A percentile compares a stretch with the other conserved stretches of the same genome.
phyloP scores from a whole-genome alignment of 352 stramenopile genomes.

The Thalassiosira delicatula region DNA sequence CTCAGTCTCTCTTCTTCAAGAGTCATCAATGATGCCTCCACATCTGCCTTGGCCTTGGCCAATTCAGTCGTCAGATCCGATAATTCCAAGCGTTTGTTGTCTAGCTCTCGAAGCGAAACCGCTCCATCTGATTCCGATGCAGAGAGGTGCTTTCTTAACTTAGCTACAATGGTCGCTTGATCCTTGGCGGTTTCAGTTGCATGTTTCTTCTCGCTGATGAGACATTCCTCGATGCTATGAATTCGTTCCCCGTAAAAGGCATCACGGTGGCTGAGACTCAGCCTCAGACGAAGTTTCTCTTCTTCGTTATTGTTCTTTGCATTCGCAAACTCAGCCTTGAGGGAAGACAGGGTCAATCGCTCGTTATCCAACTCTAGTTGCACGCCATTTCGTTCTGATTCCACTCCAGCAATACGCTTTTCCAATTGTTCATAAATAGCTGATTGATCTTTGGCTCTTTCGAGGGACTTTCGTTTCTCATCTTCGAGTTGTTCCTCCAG shows the following conservation, averaged over 20 bases:
- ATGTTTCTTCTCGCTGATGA: background rate
- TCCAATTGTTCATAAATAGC: conserved; percentile 18
- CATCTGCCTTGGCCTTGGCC: conserved; percentile 1
- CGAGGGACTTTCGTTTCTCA: background rate
- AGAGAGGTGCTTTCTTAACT: conserved; percentile 2
- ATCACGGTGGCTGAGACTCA: conserved; percentile 15
- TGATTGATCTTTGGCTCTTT: conserved; percentile 21
- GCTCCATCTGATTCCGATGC: conserved; percentile 29
- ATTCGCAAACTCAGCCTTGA: conserved; percentile 18
- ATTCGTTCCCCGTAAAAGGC: background rate
- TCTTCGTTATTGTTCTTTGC: conserved; percentile 22
- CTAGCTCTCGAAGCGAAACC: conserved; percentile 19
- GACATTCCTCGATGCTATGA: conserved; percentile 1
- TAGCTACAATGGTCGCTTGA: background rate
- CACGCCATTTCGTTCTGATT: background rate
- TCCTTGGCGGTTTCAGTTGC: background rate
- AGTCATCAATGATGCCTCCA: background rate
- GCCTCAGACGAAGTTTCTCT: background rate
- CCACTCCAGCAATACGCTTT: conserved; percentile 7
- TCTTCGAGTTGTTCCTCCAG: conserved; percentile 3
- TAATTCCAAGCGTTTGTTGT: background rate
- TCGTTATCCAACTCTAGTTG: background rate
- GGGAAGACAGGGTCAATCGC: background rate
- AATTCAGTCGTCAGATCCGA: background rate
- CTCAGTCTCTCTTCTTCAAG: background rate